These are phyloP conservation scores for Ceratobasidium papillatum DNA, from an alignment of 1,284 basidiomycete genomes.

Conservation along the genomic window DNA sequence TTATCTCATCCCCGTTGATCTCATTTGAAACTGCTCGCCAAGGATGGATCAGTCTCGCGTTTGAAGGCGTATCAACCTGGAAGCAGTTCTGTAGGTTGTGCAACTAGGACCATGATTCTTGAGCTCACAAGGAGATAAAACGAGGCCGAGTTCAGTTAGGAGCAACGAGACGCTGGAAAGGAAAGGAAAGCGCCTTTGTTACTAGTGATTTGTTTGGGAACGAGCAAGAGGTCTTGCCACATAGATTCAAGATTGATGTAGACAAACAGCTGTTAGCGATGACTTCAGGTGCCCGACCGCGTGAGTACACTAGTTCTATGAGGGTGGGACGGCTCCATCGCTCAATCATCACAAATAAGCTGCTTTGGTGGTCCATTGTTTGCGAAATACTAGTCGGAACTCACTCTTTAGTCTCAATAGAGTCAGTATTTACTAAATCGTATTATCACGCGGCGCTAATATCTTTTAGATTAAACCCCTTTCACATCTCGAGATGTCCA, in stretches of 20 bases:
- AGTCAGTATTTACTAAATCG: background rate
- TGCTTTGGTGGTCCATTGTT: constrained; percentile 25
- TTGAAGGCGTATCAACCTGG: background rate
- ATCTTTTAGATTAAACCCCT: background rate
- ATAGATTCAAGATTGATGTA: constrained; percentile 24
- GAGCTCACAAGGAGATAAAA: background rate
- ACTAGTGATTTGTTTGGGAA: constrained; percentile 3
- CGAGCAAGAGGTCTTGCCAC: constrained; percentile 1
- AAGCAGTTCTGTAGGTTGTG: constrained; percentile 10
- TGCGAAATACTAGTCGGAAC: constrained; percentile 2
- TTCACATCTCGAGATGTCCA: constrained; percentile 38
- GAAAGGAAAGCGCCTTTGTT: constrained; percentile 3
- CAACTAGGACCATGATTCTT: too few relatives aligned
- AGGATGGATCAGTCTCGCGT: constrained; percentile 2
- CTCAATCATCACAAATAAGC: background rate
- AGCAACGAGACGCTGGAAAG: constrained; percentile 7
- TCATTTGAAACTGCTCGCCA: constrained; percentile 8
- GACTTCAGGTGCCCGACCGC: too few relatives aligned
- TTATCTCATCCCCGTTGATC: background rate
- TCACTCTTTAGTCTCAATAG: constrained; percentile 14
- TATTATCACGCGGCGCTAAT: background rate
- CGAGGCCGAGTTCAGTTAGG: constrained; percentile 3
- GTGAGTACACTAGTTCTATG: too few relatives aligned
- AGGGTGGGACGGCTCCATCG: too few relatives aligned
- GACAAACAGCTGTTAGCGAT: constrained; percentile 22